Evolutionary conservation across 805 yeast genomes (phyloP).

Genomic region (Kodamaea nitidulidarum): DNA sequence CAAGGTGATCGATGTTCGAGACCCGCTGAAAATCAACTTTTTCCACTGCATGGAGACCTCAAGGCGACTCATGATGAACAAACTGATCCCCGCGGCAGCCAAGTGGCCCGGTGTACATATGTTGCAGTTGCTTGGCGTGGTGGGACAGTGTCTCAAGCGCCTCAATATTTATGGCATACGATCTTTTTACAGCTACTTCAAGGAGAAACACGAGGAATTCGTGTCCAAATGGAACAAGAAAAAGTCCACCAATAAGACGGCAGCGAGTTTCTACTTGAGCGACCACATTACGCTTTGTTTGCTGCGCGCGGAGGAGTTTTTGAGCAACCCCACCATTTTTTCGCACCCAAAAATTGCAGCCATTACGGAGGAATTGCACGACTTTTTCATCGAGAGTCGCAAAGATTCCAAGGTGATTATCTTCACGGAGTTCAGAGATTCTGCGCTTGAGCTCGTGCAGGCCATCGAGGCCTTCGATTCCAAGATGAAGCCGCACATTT

Average conservation of each 20-base stretch:
- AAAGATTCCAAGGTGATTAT: constrained; percentile 71
- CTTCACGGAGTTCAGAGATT: constrained; percentile 84
- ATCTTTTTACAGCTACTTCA: constrained; percentile 67
- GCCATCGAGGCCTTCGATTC: constrained; percentile 42
- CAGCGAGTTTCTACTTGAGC: constrained; percentile 58
- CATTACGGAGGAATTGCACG: constrained; percentile 51
- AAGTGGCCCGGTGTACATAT: constrained; percentile 70
- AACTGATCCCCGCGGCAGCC: constrained; percentile 56
- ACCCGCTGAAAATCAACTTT: constrained; percentile 65
- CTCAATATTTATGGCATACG: constrained; percentile 78
- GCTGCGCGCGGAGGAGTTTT: constrained; percentile 39
- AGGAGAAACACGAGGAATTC: constrained; percentile 54
- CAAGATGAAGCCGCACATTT: constrained; percentile 66
- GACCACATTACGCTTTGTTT: constrained; percentile 45
- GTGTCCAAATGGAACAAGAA: constrained; percentile 50
- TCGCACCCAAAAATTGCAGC: constrained; percentile 74
- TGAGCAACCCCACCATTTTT: constrained; percentile 35
- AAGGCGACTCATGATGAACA: constrained; percentile 52
- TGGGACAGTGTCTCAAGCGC: constrained; percentile 67
- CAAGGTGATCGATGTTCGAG: constrained; percentile 59
- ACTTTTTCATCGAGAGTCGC: constrained; percentile 45
- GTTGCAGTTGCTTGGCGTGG: constrained; percentile 58
- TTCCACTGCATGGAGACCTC: constrained; percentile 70
- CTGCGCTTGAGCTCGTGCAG: constrained; percentile 83
- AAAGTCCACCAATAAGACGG: constrained; percentile 61